Conservation (phyloP, 169 alveolate genomes). For the Perkinsus marinus region DNA sequence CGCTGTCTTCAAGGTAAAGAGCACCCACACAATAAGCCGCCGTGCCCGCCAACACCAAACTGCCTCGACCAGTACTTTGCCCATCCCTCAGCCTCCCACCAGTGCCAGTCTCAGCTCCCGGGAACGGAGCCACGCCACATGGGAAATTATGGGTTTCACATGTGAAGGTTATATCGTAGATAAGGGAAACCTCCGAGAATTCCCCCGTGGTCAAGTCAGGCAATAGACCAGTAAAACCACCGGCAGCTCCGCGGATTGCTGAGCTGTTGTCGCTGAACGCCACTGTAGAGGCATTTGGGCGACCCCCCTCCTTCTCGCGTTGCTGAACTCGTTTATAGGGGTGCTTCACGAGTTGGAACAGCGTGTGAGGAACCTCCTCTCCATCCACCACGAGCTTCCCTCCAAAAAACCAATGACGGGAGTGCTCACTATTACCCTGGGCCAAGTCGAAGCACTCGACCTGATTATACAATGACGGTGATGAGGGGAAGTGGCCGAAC, state of each 20-base stretch:
- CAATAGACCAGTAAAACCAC: neutral
- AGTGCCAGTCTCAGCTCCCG: conserved; percentile 18
- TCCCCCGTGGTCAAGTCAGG: conserved; percentile 3
- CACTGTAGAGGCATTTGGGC: conserved; percentile 2
- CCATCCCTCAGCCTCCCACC: conserved; percentile 10
- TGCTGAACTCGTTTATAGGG: neutral
- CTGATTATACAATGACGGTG: neutral
- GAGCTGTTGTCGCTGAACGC: conserved; percentile 31
- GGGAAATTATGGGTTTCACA: conserved; percentile 34
- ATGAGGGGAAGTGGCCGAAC: neutral
- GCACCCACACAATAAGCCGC: conserved; percentile 16
- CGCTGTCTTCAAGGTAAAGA: neutral
- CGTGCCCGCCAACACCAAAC: neutral
- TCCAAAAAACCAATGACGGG: conserved; percentile 28
- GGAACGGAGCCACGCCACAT: conserved; percentile 28
- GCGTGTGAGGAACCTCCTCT: conserved; percentile 2
- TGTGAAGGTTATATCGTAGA: conserved; percentile 16
- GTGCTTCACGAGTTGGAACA: conserved; percentile 1
- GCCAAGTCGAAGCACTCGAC: conserved; percentile 36
- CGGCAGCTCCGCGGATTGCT: conserved; percentile 17
- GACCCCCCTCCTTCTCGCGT: neutral
- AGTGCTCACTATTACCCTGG: conserved; percentile 34
- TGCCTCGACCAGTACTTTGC: conserved; percentile 2
- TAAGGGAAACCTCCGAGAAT: neutral
- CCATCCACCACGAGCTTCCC: conserved; percentile 31